These are phyloP conservation scores for Lepiota venenata DNA, from an alignment of 768 basidiomycete genomes.

Conservation along the genomic window DNA sequence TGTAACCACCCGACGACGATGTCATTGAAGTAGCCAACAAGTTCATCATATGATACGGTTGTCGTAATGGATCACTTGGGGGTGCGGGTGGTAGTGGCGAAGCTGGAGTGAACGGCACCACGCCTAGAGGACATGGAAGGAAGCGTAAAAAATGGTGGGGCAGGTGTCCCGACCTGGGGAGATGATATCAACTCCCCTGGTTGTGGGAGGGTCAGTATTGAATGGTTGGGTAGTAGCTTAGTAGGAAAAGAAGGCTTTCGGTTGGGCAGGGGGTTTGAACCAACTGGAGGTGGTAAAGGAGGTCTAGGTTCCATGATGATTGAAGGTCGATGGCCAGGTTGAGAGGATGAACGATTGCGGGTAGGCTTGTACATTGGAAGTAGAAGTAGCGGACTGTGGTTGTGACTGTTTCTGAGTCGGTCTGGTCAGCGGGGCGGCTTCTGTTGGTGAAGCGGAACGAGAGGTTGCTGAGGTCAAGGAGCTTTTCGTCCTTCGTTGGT, in stretches of 20 bases:
- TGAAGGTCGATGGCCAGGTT: slow-evolving; percentile 71
- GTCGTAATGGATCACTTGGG: slow-evolving; percentile 69
- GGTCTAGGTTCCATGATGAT: slow-evolving; percentile 49
- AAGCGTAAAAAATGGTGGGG: slow-evolving; percentile 12
- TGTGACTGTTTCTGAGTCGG: slow-evolving; percentile 33
- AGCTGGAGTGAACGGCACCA: slow-evolving; percentile 58
- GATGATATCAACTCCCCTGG: slow-evolving; percentile 22
- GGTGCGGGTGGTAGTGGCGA: slow-evolving; percentile 75
- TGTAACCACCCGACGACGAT: slow-evolving; percentile 79
- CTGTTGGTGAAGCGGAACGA: slow-evolving; percentile 50
- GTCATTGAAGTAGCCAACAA: slow-evolving; percentile 77
- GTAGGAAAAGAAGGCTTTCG: slow-evolving; percentile 54
- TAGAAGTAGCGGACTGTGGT: slow-evolving; percentile 36
- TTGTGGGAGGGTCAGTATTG: slow-evolving; percentile 16
- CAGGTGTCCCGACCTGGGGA: slow-evolving; percentile 27
- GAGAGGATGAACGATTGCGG: slow-evolving; percentile 70
- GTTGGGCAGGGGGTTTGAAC: slow-evolving; percentile 38
- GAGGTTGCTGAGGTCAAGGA: slow-evolving; percentile 58
- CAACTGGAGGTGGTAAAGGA: slow-evolving; percentile 42
- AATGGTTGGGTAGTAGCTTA: slow-evolving; percentile 44
- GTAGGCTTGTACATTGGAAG: slow-evolving; percentile 29
- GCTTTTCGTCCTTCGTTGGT: slow-evolving; percentile 61
- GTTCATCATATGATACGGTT: slow-evolving; percentile 91
- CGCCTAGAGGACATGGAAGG: slow-evolving; percentile 29
- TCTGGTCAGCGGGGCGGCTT: slow-evolving; percentile 40